phyloP scores from a whole-genome alignment of 306 rosid genomes.

The apple (Malus domestica) region DNA sequence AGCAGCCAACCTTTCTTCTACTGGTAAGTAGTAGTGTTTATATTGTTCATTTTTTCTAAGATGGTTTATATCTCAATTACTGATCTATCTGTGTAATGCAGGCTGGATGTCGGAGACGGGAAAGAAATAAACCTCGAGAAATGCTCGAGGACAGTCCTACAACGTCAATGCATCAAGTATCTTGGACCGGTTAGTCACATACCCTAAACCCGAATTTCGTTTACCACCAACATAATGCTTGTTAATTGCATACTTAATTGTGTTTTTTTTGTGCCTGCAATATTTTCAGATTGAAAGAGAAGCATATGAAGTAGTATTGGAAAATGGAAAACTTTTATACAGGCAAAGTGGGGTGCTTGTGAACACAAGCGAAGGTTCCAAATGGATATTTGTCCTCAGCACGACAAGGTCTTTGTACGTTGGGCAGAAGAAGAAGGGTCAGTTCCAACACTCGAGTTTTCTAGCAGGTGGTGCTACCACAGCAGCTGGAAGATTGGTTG shows the following conservation, averaged over 20 bases:
- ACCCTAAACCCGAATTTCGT: neutral
- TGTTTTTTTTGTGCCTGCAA: neutral
- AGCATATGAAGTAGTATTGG: constrained; percentile 63
- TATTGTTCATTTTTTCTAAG: neutral
- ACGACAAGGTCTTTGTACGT: constrained; percentile 75
- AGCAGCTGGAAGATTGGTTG: constrained; percentile 86
- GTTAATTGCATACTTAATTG: neutral
- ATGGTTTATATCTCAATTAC: neutral
- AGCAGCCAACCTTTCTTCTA: constrained; percentile 86
- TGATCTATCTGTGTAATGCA: constrained; percentile 21
- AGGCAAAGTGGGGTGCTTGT: constrained; percentile 40
- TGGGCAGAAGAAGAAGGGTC: constrained; percentile 73
- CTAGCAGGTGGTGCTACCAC: constrained; percentile 90
- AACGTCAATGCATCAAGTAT: constrained; percentile 74
- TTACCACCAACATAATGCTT: neutral
- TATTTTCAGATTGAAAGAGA: constrained; percentile 66
- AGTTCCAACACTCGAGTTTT: constrained; percentile 82
- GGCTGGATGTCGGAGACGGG: constrained; percentile 90
- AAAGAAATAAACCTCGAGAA: constrained; percentile 65
- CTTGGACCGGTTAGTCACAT: constrained; percentile 71
- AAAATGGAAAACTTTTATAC: constrained; percentile 54
- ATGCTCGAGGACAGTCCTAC: constrained; percentile 54
- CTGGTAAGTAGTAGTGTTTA: constrained; percentile 38
- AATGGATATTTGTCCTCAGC: constrained; percentile 90
- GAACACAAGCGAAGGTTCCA: constrained; percentile 55